These are phyloP conservation scores for Ganoderma boninense DNA, from an alignment of 1,284 basidiomycete genomes.

Conservation along the genomic window DNA sequence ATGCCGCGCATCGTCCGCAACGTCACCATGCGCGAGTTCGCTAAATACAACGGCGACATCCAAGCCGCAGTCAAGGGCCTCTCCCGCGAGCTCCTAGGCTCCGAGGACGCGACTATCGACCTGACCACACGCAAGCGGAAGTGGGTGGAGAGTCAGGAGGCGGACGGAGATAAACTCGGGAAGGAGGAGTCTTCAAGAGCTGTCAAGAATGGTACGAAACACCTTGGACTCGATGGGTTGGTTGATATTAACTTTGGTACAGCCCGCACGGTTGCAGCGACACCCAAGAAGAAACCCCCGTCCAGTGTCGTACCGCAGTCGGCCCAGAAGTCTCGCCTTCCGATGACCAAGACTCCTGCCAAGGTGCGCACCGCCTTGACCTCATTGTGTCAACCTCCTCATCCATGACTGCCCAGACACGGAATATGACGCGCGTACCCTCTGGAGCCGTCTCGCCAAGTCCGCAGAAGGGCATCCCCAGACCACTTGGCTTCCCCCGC, in stretches of 20 bases:
- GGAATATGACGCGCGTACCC: slow-evolving; percentile 42
- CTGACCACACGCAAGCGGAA: slow-evolving; percentile 75
- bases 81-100: slow-evolving; percentile 58
- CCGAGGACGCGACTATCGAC: slow-evolving; percentile 64
- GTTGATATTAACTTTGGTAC: slow-evolving; percentile 10
- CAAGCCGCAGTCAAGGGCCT: slow-evolving; percentile 71
- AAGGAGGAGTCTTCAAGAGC: slow-evolving; percentile 54
- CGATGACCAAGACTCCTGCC: slow-evolving; percentile 54
- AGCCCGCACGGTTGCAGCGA: slow-evolving; percentile 62
- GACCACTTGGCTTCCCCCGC: slow-evolving; percentile 37
- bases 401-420: slow-evolving; percentile 27
- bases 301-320: slow-evolving; percentile 58
- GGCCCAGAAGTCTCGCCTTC: slow-evolving; percentile 54
- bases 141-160: slow-evolving; percentile 70
- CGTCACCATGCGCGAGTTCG: slow-evolving; percentile 79
- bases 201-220: slow-evolving; percentile 65
- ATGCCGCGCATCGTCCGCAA: slow-evolving; percentile 77
- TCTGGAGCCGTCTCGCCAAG: slow-evolving; percentile 55
- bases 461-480: slow-evolving; percentile 56
- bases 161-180: slow-evolving; percentile 39
- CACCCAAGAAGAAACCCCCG: slow-evolving; percentile 62
- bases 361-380: slow-evolving; percentile 48
- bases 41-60: slow-evolving; percentile 78
- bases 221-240: not conserved
- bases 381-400: not conserved